Evolutionary conservation across 805 yeast genomes (phyloP), one percentile per base, ranked within the genome.

Genomic region (Yarrowia sp.): DNA sequence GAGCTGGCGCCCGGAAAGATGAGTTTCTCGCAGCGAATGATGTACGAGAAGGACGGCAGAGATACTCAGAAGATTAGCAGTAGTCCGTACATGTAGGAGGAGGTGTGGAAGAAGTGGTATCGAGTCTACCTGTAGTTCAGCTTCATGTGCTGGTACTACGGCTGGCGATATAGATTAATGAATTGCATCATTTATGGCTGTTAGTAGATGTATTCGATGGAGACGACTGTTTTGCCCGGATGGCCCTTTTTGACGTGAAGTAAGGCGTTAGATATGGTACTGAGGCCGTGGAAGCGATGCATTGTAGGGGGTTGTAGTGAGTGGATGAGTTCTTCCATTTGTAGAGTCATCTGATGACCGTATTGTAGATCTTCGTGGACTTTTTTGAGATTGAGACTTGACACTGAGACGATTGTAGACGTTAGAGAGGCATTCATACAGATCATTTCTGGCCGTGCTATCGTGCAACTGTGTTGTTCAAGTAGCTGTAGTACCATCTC

Each of bases 21-120:
- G 73, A 69, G 71, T 20, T 69, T 71, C 40, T 70, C 73, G 10
- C 71, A 70, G 47, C 69, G 73, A 38, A 66, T 71, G 69, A 56
- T 69, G 50, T 71, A 70, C 69, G 71, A 71, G 52, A 49, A 67
- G 46, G 66, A 61, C 9, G 55, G 50, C 8, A 30, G 64, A 39
- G 64, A 46, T n/a, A 46, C 66, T 14, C 53, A 46, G 53, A 47
- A 61, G 46, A 36, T 61, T 13, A 61, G 66, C 38, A 61, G 66
- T 13, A 61, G 66, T 61, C 66, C 66, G 7, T 61, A 46, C 36
- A 61, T 61, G 66, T 61, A 10, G 43, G 36, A 14, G 8, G 49
- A 30, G 5, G 6, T 4, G 14, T 1, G 24, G 15, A 12, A 3
- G 40, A 38, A 17, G 19, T 15, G 30, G 47, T 7, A 6, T 9